Conservation (phyloP, 176 grass and related monocot species). For the Aegilops umbellulata region DNA sequence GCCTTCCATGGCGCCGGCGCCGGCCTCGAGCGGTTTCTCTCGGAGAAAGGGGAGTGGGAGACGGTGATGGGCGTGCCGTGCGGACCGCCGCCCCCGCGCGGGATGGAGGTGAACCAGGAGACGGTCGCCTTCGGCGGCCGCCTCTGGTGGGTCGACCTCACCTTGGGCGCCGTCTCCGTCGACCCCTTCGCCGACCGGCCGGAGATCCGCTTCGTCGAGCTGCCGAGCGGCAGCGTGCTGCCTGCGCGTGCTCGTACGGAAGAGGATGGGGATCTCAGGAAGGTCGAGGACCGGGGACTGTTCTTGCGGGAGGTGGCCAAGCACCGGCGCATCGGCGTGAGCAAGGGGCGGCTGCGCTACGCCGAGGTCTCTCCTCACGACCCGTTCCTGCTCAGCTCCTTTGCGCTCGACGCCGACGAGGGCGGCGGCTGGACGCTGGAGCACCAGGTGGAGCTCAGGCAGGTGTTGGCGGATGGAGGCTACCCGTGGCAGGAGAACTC, state of each 20-base stretch:
- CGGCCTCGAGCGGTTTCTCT: background rate
- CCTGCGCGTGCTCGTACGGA: background rate
- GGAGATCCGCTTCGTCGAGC: slow-evolving; percentile 1
- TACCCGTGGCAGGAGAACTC: background rate
- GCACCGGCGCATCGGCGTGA: background rate
- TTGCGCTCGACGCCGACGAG: background rate
- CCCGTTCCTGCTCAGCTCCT: background rate
- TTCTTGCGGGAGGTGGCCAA: background rate
- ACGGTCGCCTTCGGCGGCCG: slow-evolving; percentile 4
- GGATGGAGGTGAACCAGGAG: background rate
- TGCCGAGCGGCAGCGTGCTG: slow-evolving; percentile 1
- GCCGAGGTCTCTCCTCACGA: background rate
- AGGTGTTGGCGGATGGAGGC: background rate
- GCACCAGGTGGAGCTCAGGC: background rate
- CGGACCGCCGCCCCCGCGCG: background rate
- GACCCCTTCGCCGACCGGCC: background rate
- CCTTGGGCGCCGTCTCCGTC: background rate
- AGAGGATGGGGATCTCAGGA: background rate
- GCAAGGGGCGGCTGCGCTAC: background rate
- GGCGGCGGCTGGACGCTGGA: background rate
- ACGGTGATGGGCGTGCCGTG: background rate
- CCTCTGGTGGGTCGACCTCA: background rate
- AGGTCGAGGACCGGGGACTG: background rate
- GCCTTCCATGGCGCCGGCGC: background rate
- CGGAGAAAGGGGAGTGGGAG: background rate